Evolutionary conservation across 1,139 yeast species (phyloP).

Genomic region (Yamadazyma kanchanaburiensis): DNA sequence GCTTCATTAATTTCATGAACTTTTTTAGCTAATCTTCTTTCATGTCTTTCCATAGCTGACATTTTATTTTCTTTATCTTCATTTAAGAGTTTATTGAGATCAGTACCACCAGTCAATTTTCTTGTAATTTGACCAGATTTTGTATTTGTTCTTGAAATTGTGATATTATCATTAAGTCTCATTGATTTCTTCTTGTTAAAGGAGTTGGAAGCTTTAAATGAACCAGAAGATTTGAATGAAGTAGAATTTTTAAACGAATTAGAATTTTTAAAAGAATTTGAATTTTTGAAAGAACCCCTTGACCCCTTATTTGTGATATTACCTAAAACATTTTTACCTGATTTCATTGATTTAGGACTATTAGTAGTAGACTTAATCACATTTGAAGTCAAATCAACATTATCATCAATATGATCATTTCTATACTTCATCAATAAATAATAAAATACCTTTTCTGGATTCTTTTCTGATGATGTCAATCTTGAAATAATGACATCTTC

Average conservation of each 20-base stretch:
- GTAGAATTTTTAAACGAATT: slow-evolving; percentile 29
- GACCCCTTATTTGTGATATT: slow-evolving; percentile 30
- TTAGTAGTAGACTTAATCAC: slow-evolving; percentile 4
- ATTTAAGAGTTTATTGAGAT: slow-evolving; percentile 7
- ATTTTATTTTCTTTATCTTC: slow-evolving; percentile 10
- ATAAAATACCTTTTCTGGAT: slow-evolving; percentile 85
- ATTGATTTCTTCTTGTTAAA: slow-evolving; percentile 34
- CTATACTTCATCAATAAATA: slow-evolving; percentile 79
- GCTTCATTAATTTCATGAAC: slow-evolving; percentile 28
- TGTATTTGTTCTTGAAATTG: slow-evolving; percentile 23
- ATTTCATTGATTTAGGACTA: slow-evolving; percentile 10
- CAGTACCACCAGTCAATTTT: slow-evolving; percentile 21
- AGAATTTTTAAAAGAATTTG: slow-evolving; percentile 18
- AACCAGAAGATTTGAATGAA: slow-evolving; percentile 11
- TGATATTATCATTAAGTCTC: slow-evolving; percentile 17
- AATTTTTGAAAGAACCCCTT: too few relatives aligned
- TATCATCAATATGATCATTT: slow-evolving; percentile 55
- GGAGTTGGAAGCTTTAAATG: slow-evolving; percentile 38
- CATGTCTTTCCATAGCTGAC: slow-evolving; percentile 18
- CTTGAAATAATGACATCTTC: slow-evolving; percentile 57
- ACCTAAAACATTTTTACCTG: slow-evolving; percentile 17
- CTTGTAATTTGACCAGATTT: slow-evolving; percentile 18
- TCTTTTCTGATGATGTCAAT: slow-evolving; percentile 55
- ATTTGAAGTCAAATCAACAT: slow-evolving; percentile 13
- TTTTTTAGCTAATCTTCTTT: slow-evolving; percentile 29